Percentiles rank a stretch among this genome's conserved stretches.
These are phyloP conservation scores for Mycosarcoma maydis DNA, from an alignment of 1,284 basidiomycete genomes.

Conservation along the genomic window DNA sequence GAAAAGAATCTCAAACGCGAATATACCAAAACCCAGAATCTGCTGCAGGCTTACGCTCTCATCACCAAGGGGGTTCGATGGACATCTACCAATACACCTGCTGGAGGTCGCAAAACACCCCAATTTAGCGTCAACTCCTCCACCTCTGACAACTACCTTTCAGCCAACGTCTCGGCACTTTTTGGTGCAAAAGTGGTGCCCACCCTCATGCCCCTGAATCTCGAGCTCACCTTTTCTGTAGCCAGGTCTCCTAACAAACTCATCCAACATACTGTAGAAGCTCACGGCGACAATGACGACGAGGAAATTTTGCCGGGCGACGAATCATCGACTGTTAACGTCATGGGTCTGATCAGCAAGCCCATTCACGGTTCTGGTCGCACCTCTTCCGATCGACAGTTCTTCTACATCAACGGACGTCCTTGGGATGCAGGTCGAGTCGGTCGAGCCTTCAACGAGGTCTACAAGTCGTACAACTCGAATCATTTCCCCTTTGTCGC, in stretches of 20 bases:
- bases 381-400: constrained; percentile 80
- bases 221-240: constrained; percentile 67
- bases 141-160: constrained; percentile 70
- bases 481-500: constrained; percentile 76
- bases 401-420: constrained; percentile 91
- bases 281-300: constrained; percentile 1
- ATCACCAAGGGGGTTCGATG: constrained; percentile 77
- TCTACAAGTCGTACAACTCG: constrained; percentile 60
- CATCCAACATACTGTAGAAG: background rate
- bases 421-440: constrained; percentile 75
- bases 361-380: constrained; percentile 77
- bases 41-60: constrained; percentile 89
- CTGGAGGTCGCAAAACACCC: constrained; percentile 77
- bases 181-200: constrained; percentile 87
- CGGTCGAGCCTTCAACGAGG: constrained; percentile 60
- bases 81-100: constrained; percentile 77
- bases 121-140: constrained; percentile 80
- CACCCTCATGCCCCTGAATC: constrained; percentile 76
- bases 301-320: constrained; percentile 7
- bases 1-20: constrained; percentile 90
- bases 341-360: constrained; percentile 82
- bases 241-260: constrained; percentile 3
- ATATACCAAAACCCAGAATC: constrained; percentile 81
- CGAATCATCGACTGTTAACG: constrained; percentile 68
- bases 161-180: constrained; percentile 77